phyloP scores from a whole-genome alignment of 441 rosid species.

The Adansonia grandidieri region DNA sequence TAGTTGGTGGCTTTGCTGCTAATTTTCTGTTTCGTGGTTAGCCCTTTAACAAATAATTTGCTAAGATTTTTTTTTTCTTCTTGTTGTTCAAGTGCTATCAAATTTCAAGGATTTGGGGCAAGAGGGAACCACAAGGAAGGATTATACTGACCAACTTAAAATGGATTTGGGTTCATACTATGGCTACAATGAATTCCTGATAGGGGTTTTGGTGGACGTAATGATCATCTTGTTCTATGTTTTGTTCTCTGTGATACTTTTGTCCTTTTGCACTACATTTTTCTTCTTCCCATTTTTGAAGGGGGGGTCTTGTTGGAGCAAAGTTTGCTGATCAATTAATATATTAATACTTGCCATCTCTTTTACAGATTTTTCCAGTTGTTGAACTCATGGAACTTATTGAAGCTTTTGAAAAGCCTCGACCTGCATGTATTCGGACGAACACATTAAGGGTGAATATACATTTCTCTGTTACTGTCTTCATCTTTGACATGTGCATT shows the following conservation, averaged over 20 bases:
- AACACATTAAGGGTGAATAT: constrained; percentile 82
- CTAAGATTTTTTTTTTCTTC: constrained; percentile 21
- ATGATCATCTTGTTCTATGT: constrained; percentile 22
- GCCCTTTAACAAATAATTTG: constrained; percentile 7
- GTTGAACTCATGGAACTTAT: constrained; percentile 90
- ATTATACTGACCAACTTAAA: constrained; percentile 68
- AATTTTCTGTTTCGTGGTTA: neutral
- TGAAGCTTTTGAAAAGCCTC: constrained; percentile 87
- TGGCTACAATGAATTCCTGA: constrained; percentile 82
- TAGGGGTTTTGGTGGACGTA: constrained; percentile 79
- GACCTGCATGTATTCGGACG: constrained; percentile 87
- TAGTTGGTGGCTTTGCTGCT: constrained; percentile 48
- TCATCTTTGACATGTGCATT: constrained; percentile 23
- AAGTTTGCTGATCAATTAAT: neutral
- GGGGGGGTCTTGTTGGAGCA: no score
- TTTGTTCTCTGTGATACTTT: neutral
- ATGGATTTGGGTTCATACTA: constrained; percentile 74
- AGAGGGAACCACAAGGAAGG: constrained; percentile 70
- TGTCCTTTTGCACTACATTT: neutral
- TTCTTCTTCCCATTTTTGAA: no score
- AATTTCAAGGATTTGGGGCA: constrained; percentile 70
- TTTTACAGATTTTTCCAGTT: constrained; percentile 82
- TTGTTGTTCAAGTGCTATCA: constrained; percentile 82
- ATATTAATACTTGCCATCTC: constrained; percentile 20
- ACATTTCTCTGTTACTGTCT: neutral